Conservation (phyloP, 2,329 filamentous ascomycete species). For the Capronia coronata region DNA sequence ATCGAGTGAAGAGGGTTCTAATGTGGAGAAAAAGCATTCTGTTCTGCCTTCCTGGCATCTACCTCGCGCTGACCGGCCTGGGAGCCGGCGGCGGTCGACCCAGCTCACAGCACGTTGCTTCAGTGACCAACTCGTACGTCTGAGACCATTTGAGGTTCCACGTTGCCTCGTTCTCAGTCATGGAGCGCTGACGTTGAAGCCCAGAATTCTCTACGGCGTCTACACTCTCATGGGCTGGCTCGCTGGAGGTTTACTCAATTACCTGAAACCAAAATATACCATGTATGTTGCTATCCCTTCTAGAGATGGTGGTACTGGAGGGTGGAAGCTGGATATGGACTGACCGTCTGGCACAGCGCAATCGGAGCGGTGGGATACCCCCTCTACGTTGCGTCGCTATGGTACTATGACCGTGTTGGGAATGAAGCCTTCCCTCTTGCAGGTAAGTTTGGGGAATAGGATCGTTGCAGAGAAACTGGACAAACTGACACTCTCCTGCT, state of each 20-base stretch:
- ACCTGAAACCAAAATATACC: slow-evolving; percentile 8
- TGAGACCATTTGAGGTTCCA: slow-evolving; percentile 23
- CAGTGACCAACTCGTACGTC: slow-evolving; percentile 22
- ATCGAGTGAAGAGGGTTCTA: too few relatives aligned
- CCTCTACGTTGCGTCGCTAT: slow-evolving; percentile 25
- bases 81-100: slow-evolving; percentile 27
- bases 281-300: background rate
- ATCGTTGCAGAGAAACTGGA: background rate
- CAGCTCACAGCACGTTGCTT: slow-evolving; percentile 21
- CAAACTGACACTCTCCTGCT: background rate
- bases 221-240: background rate
- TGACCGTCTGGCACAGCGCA: background rate
- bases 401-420: slow-evolving; percentile 26
- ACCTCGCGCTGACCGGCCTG: slow-evolving; percentile 26
- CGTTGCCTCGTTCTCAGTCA: slow-evolving; percentile 14
- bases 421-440: slow-evolving; percentile 22
- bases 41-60: slow-evolving; percentile 28
- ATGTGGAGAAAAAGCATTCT: slow-evolving; percentile 14
- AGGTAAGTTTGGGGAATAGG: background rate
- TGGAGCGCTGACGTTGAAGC: background rate
- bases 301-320: too few relatives aligned
- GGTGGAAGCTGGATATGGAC: too few relatives aligned
- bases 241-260: slow-evolving; percentile 12
- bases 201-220: background rate
- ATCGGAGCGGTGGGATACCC: slow-evolving; percentile 25